phyloP scores from a whole-genome alignment of 2,329 filamentous ascomycete genomes.

The Teratosphaeria gauchensis region DNA sequence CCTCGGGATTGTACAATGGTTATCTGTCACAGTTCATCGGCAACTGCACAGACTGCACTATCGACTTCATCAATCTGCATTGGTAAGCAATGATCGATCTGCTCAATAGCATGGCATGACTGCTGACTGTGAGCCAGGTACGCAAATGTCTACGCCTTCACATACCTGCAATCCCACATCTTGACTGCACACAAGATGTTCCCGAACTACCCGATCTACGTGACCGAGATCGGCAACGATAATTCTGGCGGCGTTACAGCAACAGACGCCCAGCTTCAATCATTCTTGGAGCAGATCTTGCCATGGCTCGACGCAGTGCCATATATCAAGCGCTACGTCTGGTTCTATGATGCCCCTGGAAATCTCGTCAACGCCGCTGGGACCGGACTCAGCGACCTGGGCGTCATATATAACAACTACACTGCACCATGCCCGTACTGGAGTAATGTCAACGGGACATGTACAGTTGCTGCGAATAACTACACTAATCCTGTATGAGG shows the following conservation, averaged over 20 bases:
- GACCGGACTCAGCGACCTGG: constrained; percentile 12
- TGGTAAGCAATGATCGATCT: constrained; percentile 44
- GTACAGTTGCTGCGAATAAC: neutral
- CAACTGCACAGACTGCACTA: constrained; percentile 44
- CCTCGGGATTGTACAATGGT: constrained; percentile 44
- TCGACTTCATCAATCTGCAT: constrained; percentile 54
- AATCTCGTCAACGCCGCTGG: constrained; percentile 17
- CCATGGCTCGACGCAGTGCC: constrained; percentile 35
- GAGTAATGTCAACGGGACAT: constrained; percentile 2
- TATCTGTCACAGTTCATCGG: constrained; percentile 48
- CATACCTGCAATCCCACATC: neutral
- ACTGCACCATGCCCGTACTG: constrained; percentile 9
- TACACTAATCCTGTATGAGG: neutral
- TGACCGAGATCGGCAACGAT: constrained; percentile 51
- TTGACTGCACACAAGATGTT: neutral
- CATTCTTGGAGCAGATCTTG: constrained; percentile 44
- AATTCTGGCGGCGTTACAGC: constrained; percentile 24
- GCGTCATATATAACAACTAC: constrained; percentile 15
- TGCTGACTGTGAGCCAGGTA: neutral
- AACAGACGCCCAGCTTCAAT: constrained; percentile 20
- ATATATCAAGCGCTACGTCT: constrained; percentile 26
- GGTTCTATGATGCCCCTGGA: constrained; percentile 23
- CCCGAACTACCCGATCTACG: constrained; percentile 38
- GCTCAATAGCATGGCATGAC: neutral
- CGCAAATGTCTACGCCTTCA: neutral